phyloP scores from a whole-genome alignment of 306 rosid species.

The Neltuma alba region DNA sequence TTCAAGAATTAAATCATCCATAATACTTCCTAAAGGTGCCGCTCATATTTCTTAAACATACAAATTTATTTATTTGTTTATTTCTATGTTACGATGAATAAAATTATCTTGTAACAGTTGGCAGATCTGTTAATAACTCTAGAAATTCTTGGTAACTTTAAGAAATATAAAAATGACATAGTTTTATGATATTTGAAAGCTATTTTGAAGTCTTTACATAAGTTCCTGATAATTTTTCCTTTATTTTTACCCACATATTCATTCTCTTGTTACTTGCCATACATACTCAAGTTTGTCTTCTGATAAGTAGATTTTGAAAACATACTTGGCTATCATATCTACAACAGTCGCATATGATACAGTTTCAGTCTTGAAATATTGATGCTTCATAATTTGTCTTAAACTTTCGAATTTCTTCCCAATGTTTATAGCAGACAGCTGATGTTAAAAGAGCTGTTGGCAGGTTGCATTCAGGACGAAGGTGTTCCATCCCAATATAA shows the following conservation, averaged over 20 bases:
- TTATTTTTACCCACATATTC: no score
- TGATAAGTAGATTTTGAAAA: not conserved
- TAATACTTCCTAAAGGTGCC: not conserved
- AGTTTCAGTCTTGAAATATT: not conserved
- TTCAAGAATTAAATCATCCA: not conserved
- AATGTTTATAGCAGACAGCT: not conserved
- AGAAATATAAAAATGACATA: not conserved
- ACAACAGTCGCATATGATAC: not conserved
- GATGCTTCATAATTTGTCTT: not conserved
- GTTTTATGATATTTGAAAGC: not conserved
- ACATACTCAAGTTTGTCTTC: not conserved
- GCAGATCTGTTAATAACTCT: not conserved
- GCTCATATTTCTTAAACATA: not conserved
- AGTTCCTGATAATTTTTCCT: no score
- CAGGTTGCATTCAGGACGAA: conserved; percentile 93
- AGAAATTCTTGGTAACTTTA: not conserved
- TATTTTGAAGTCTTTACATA: no score
- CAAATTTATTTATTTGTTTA: no score
- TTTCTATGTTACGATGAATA: not conserved
- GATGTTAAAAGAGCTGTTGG: not conserved
- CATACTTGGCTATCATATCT: not conserved
- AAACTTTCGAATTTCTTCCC: no score
- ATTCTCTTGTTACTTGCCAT: not conserved
- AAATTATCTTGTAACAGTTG: not conserved
- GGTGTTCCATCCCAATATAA: conserved; percentile 94